These are phyloP conservation scores for Tylopilus sp. DNA, from an alignment of 768 basidiomycete genomes.

Conservation along the genomic window DNA sequence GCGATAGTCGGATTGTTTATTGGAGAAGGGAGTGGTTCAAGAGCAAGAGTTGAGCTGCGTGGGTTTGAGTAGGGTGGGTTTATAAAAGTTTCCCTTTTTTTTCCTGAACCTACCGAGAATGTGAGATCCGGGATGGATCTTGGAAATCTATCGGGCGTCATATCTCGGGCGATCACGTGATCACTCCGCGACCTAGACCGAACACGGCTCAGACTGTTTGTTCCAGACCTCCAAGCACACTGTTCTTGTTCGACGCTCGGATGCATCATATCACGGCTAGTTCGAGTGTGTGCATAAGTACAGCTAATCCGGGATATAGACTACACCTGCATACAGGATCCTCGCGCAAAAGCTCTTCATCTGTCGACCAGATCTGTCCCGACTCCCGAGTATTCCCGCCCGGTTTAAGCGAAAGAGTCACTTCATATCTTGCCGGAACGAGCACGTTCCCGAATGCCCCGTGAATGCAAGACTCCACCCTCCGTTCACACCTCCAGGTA, in stretches of 20 bases:
- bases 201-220: no score
- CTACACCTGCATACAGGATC: not conserved
- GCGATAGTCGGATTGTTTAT: not conserved
- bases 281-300: no score
- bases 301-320: no score
- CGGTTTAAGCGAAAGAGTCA: not conserved
- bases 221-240: no score
- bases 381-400: constrained; percentile 11
- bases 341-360: not conserved
- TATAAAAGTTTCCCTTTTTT: not conserved
- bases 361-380: constrained; percentile 2
- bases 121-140: no score
- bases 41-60: not conserved
- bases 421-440: not conserved
- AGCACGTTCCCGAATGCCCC: not conserved
- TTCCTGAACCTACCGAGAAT: no score
- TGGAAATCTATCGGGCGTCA: no score
- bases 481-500: not conserved
- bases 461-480: not conserved
- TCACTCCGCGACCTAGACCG: not conserved
- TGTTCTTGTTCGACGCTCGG: no score
- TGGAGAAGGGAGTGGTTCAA: constrained; percentile 5
- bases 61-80: not conserved
- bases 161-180: constrained; percentile 15
- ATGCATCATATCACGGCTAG: no score